These are phyloP conservation scores for Stemphylium beticola DNA, from an alignment of 2,329 filamentous ascomycete species.

Conservation along the genomic window DNA sequence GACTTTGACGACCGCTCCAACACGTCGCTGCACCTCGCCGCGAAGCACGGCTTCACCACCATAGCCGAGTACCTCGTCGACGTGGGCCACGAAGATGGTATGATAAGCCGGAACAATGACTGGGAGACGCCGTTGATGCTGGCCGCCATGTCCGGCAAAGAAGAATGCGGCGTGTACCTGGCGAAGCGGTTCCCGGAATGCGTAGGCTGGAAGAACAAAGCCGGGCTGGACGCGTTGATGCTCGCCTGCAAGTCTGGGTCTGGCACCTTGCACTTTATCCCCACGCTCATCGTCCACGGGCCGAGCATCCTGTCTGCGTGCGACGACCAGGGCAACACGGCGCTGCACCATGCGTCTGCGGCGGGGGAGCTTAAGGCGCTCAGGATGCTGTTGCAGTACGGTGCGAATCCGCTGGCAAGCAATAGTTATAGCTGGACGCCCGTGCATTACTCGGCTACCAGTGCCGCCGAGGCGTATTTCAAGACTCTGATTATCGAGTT, in stretches of 20 bases:
- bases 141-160: conserved; percentile 71
- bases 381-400: conserved; percentile 76
- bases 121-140: conserved; percentile 84
- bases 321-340: conserved; percentile 82
- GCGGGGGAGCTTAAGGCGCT: conserved; percentile 80
- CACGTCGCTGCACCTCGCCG: conserved; percentile 82
- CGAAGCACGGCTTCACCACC: conserved; percentile 71
- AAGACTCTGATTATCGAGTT: conserved; percentile 76
- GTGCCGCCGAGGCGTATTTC: conserved; percentile 84
- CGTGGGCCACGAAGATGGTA: conserved; percentile 75
- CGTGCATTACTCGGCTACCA: conserved; percentile 80
- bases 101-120: conserved; percentile 77
- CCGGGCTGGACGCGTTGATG: conserved; percentile 70
- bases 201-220: conserved; percentile 69
- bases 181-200: conserved; percentile 67
- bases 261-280: conserved; percentile 54
- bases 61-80: conserved; percentile 74
- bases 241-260: conserved; percentile 46
- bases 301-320: conserved; percentile 39
- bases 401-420: conserved; percentile 73
- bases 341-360: conserved; percentile 83
- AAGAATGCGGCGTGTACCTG: conserved; percentile 75
- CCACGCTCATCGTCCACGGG: conserved; percentile 42
- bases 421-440: conserved; percentile 85
- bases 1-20: conserved; percentile 78